Evolutionary conservation across 2,329 filamentous ascomycete genomes (phyloP).

Genomic region (Helotiales sp.): DNA sequence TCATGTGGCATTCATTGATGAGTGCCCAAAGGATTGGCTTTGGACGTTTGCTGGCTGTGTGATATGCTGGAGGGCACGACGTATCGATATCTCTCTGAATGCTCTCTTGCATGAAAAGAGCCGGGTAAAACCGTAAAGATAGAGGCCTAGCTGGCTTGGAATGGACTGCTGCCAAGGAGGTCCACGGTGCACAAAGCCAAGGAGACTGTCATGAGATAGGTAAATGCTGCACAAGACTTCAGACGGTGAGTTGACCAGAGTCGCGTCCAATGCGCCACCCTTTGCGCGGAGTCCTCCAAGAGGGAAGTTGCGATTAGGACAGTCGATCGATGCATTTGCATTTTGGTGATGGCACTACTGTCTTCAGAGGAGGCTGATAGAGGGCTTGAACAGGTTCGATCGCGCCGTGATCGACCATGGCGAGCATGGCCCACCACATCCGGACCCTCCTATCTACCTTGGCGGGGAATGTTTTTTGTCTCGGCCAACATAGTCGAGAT

Average conservation of each 20-base stretch:
- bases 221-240: not conserved
- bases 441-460: not conserved
- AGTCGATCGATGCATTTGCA: not conserved
- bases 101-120: no score
- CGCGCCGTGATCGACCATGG: not conserved
- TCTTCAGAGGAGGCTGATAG: constrained; percentile 2
- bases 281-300: not conserved
- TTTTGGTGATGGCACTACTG: not conserved
- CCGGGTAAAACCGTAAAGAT: not conserved
- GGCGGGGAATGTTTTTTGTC: constrained; percentile 7
- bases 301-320: not conserved
- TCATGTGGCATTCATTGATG: not conserved
- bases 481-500: not conserved
- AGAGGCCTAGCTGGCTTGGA: not conserved
- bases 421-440: not conserved
- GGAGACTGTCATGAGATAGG: not conserved
- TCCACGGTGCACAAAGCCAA: not conserved
- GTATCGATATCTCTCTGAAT: not conserved
- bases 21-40: not conserved
- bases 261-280: not conserved
- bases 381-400: not conserved
- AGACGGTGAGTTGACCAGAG: not conserved
- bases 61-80: not conserved
- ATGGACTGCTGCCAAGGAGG: not conserved
- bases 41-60: not conserved